Evolutionary conservation across 805 yeast genomes (phyloP), one percentile per base, ranked within the genome.

Genomic region (Nakazawaea wyomingensis): DNA sequence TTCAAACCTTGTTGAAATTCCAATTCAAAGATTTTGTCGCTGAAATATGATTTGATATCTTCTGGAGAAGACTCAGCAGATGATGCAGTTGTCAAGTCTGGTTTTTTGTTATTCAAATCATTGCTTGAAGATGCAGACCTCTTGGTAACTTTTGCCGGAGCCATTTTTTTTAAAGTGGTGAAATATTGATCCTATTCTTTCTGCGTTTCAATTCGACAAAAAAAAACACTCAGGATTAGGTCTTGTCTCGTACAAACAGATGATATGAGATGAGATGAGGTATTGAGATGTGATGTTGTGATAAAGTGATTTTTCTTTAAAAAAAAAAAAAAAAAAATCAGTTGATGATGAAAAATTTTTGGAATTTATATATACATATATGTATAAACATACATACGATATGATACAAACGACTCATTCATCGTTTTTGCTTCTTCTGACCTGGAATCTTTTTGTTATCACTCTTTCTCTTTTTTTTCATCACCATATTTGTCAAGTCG

Each of bases 401-500:
- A 14, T 18, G 11, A n/a, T 4, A 28, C 28, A 13, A 14, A 11
- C 7, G 13, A 11, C 9, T 17, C 11, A 32, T 9, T 16, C 28
- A 38, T 16, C 16, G 22, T 16, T 39, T 39, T 33, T 39, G 43
- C 17, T 16, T 32, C 17, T 39, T 39, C 20, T 30, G 35, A 14
- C 37, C 37, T 16, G 44, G 34, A n/a, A 32, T 21, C 34, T 35
- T 44, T 14, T 37, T 38, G 27, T 32, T 33, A 19, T 40, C 35
- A 11, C 52, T 50, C 41, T 59, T 60, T 38, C 62, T 52, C 32
- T 62, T 68, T 55, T 75, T 74, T 62, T 82, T 83, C 55, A 76
- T 78, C 8, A 81, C 84, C 68, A 77, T 67, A 4, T 76, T 64
- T 0, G 86, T 75, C 48, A 83, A 62, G 55, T 82, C 88, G 52